Conservation (phyloP, 768 basidiomycete species). For the Trametopsis cervina region DNA sequence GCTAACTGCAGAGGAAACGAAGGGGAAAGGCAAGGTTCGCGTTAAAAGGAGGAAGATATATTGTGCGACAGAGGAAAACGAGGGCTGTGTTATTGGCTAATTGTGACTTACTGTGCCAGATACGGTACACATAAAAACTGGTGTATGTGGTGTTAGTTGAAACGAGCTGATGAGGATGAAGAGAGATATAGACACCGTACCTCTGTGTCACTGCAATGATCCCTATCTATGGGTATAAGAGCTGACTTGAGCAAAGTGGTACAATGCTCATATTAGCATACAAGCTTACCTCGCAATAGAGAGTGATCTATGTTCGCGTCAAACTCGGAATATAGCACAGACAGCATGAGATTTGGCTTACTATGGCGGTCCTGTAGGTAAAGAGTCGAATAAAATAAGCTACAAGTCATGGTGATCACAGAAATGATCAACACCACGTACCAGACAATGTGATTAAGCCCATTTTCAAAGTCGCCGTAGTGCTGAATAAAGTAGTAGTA, state of each 20-base stretch:
- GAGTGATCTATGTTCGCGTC: too few species aligned
- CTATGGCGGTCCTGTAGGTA: too few species aligned
- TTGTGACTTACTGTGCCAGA: conserved; percentile 6
- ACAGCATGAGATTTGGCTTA: too few species aligned
- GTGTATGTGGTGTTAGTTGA: too few species aligned
- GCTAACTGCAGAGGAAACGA: conserved; percentile 4
- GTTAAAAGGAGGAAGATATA: conserved; percentile 1
- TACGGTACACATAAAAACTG: background rate
- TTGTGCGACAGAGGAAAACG: too few species aligned
- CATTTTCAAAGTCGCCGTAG: background rate
- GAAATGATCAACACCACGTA: background rate
- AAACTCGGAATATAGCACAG: too few species aligned
- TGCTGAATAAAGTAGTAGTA: conserved; percentile 4
- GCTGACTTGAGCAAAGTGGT: too few species aligned
- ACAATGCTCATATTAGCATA: too few species aligned
- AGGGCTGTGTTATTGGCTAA: too few species aligned
- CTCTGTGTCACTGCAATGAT: conserved; percentile 2
- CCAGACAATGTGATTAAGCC: conserved; percentile 5
- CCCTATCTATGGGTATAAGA: too few species aligned
- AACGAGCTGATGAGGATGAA: background rate
- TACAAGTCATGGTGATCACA: background rate
- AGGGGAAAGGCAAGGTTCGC: background rate
- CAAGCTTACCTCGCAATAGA: too few species aligned
- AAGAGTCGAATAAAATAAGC: too few species aligned
- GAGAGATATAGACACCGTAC: background rate